Base-by-base conservation (phyloP, 2,329 filamentous ascomycete genomes). In the Golovinomyces cichoracearum region DNA sequence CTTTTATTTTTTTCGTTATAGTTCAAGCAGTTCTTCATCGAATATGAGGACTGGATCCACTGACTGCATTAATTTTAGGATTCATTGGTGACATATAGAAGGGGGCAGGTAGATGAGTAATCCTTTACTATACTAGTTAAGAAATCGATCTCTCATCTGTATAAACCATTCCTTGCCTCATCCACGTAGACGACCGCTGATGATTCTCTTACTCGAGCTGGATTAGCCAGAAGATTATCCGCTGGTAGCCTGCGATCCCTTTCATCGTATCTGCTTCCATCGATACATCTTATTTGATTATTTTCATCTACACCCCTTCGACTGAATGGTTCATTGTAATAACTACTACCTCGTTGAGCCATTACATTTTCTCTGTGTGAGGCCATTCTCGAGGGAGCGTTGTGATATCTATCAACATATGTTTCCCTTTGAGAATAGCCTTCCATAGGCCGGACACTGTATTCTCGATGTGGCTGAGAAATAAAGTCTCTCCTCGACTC, bases 111-210 rank as follows among this genome's bases (percentile, higher is more conserved):
- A n/a, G n/a, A n/a, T n/a, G n/a, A n/a, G n/a, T n/a, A n/a, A n/a
- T n/a, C n/a, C n/a, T n/a, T n/a, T n/a, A n/a, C n/a, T n/a, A n/a
- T n/a, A n/a, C n/a, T n/a, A n/a, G n/a, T n/a, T n/a, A n/a, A n/a
- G n/a, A n/a, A n/a, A n/a, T n/a, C n/a, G n/a, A n/a, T n/a, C n/a
- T n/a, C 23, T 51, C 55, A 60, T 56, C 57, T 54, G 47, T 61
- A 61, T 35, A 59, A 51, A 46, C 58, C 57, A 44, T 54, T 56
- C 45, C 57, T 55, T 21, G 49, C 49, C 50, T 61, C 58, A 47
- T 60, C 58, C 13, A 54, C 47, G 50, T 61, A 60, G 15, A 58
- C 53, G 23, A 60, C 47, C 4, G 60, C 55, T n/a, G 58, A 58
- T 6, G 54, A 38, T 38, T 60, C 59, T 45, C 57, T 52, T 22